These are phyloP conservation scores for Cordyceps pruinosa DNA, from an alignment of 2,329 filamentous ascomycete species.

Conservation along the genomic window DNA sequence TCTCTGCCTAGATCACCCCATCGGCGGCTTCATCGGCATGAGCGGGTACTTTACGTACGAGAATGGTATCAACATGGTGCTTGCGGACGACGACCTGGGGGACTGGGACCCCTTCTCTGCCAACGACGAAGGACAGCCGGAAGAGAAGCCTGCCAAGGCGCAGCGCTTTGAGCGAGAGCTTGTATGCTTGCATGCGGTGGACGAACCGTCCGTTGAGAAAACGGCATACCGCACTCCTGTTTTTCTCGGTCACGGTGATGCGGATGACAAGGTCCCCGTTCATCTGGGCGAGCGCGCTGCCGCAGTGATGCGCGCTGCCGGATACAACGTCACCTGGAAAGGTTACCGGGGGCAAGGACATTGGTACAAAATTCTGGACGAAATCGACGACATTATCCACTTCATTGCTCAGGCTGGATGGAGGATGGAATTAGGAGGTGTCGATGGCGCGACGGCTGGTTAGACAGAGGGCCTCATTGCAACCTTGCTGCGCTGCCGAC, in stretches of 20 bases:
- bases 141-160: conserved; percentile 18
- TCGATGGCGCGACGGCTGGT: too few relatives aligned
- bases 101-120: conserved; percentile 21
- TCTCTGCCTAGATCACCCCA: conserved; percentile 28
- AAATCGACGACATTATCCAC: conserved; percentile 35
- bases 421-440: neutral
- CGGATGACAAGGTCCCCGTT: neutral
- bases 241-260: neutral
- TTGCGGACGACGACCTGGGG: conserved; percentile 10
- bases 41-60: conserved; percentile 39
- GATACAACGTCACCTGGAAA: conserved; percentile 31
- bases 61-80: conserved; percentile 25
- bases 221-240: neutral
- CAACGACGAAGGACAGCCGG: conserved; percentile 10
- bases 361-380: conserved; percentile 42
- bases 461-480: too few relatives aligned
- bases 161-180: conserved; percentile 18
- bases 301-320: conserved; percentile 23
- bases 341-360: conserved; percentile 36
- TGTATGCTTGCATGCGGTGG: neutral
- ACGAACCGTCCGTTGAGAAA: neutral
- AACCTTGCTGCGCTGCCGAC: too few relatives aligned
- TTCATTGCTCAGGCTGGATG: conserved; percentile 19
- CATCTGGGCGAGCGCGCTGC: neutral
- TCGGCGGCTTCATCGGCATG: conserved; percentile 42